A percentile compares a stretch with the other conserved stretches of the same genome.
phyloP scores from a whole-genome alignment of 1,284 basidiomycete genomes.

The Ustilago nuda region DNA sequence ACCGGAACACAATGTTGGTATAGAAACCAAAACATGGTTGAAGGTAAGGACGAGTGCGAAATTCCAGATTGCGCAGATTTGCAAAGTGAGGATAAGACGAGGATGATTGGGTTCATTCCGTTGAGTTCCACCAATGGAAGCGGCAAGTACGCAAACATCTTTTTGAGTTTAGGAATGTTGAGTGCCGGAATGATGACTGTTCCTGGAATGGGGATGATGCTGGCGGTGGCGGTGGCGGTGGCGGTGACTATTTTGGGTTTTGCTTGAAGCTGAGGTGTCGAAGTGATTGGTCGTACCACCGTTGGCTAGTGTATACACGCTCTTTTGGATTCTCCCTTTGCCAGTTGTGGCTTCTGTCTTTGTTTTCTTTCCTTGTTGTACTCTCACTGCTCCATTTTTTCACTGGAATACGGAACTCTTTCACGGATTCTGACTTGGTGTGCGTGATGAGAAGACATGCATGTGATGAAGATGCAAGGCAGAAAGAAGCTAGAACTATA shows the following conservation, averaged over 20 bases:
- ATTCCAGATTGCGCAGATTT: constrained; percentile 54
- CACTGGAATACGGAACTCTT: background rate
- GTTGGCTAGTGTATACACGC: background rate
- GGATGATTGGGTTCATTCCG: constrained; percentile 53
- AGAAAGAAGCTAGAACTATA: background rate
- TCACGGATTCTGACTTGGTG: background rate
- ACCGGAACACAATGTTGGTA: constrained; percentile 49
- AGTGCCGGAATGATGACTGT: background rate
- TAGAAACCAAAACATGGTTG: constrained; percentile 34
- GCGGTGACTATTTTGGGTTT: background rate
- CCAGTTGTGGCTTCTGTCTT: background rate
- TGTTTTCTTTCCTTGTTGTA: constrained; percentile 2
- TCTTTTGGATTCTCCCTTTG: background rate
- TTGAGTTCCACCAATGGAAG: constrained; percentile 51
- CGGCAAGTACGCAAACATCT: constrained; percentile 57
- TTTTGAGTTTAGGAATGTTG: constrained; percentile 47
- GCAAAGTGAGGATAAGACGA: constrained; percentile 34
- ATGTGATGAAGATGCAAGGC: background rate
- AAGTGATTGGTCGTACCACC: background rate
- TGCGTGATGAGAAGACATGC: background rate
- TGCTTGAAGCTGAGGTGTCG: background rate
- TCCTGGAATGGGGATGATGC: background rate
- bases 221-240: background rate
- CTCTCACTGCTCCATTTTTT: constrained; percentile 5
- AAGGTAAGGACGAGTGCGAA: constrained; percentile 34